Conservation (phyloP, 306 rosid species). For the Abrus pulchellus region DNA sequence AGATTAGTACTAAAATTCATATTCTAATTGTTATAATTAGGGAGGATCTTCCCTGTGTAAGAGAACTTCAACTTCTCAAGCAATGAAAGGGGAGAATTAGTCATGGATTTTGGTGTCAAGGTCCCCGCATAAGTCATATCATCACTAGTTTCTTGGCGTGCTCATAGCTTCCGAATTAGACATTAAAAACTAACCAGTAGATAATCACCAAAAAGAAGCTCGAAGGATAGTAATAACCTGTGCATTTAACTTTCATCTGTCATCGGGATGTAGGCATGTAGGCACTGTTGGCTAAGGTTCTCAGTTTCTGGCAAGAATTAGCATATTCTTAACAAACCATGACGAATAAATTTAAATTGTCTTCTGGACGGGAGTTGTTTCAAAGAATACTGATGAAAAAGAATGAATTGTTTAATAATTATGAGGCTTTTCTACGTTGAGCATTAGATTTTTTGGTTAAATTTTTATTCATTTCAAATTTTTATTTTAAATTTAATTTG, state of each 20-base stretch:
- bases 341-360: too few relatives aligned
- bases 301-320: too few relatives aligned
- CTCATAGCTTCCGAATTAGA: background rate
- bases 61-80: slow-evolving; percentile 21
- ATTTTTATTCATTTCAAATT: too few relatives aligned
- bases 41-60: slow-evolving; percentile 10
- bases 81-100: slow-evolving; percentile 29
- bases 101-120: slow-evolving; percentile 5
- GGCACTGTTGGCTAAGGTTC: too few relatives aligned
- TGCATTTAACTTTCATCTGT: background rate
- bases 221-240: background rate
- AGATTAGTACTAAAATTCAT: background rate
- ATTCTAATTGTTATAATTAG: background rate
- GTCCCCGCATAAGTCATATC: too few relatives aligned
- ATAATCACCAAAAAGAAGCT: background rate
- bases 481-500: too few relatives aligned
- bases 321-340: too few relatives aligned
- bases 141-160: background rate
- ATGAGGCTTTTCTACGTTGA: too few relatives aligned
- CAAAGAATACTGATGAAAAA: background rate
- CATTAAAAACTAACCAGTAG: background rate
- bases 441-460: too few relatives aligned
- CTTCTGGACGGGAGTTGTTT: background rate
- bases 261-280: too few relatives aligned
- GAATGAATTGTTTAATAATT: too few relatives aligned